Evolutionary conservation across 2,329 filamentous ascomycete species (phyloP), one percentile per base, ranked within the genome.

Genomic region (Neopestalotiopsis sp.): DNA sequence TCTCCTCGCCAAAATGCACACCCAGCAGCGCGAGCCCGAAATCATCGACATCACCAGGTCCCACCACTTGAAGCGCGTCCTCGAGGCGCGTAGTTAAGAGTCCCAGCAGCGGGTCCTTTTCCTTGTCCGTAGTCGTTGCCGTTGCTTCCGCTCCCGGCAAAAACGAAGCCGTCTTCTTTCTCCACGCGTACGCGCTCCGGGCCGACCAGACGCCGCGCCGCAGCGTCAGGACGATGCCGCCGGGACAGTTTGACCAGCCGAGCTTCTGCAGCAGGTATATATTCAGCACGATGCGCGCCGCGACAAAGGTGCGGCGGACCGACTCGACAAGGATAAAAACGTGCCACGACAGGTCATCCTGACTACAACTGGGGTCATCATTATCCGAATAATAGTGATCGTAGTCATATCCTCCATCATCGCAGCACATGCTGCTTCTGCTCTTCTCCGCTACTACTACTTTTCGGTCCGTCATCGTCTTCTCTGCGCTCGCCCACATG

Each of bases 281-380:
- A 28, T 75, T 71, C 52, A 74, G 71, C 7, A 77, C 30, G 30
- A 72, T 67, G 9, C 70, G 71, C 2, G 74, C 65, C n/a, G 73
- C 67, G 14, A 77, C 68, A 68, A 75, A 78, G 24, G 75, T 74
- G 14, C 77, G 75, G 9, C 78, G 76, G 17, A 76, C 70, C 60
- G 76, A 78, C 71, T 79, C 77, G 4, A 74, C 72, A 14, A 78
- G 38, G 60, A 78, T 72, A 77, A 76, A 79, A 13, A 71, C 67
- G 34, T 72, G 67, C 78, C 77, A 79, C 2, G 74, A 9, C 2
- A 28, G 24, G 24, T 28, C 24, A 24, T 24, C 24, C 24, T 28
- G 24, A 28, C 24, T 28, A 28, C 24, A 0, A 28, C 24, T 28
- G 24, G 24, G 24, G 24, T 28, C 24, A 28, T 28, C 24, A 4